Percentiles rank a stretch among this genome's conserved stretches.
Conservation (phyloP, 495 filamentous ascomycete genomes). For the Cladorrhinum samala region DNA sequence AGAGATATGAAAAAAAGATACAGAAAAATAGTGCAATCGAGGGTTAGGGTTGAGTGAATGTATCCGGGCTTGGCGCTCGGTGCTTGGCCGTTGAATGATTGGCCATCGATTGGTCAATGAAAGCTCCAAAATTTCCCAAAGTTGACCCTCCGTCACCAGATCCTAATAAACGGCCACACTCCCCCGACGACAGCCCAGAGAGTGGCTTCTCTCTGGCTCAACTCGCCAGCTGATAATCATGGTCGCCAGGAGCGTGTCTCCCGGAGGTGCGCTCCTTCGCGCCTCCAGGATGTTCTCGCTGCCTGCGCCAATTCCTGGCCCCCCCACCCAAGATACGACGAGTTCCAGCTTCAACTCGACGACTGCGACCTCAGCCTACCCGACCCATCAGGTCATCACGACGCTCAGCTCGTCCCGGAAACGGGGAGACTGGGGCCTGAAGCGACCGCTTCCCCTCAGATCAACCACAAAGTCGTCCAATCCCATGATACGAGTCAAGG, state of each 20-base stretch:
- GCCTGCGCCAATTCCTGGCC: conserved; percentile 44
- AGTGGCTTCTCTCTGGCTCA: conserved; percentile 7
- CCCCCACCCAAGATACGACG: conserved; percentile 26
- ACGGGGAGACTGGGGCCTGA: conserved; percentile 91
- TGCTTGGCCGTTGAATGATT: background rate
- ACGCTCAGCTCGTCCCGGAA: conserved; percentile 68
- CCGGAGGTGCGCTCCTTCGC: conserved; percentile 54
- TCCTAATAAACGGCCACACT: conserved; percentile 2
- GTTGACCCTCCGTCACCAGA: too few relatives aligned
- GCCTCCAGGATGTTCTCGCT: conserved; percentile 54
- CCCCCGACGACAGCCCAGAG: conserved; percentile 1
- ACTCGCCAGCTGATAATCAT: conserved; percentile 13
- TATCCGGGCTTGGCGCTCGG: too few relatives aligned
- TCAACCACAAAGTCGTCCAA: conserved; percentile 64
- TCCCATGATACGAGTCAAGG: conserved; percentile 62
- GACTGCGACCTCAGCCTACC: conserved; percentile 68
- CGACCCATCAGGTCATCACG: conserved; percentile 78
- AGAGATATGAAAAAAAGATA: conserved; percentile 6
- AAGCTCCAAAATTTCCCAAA: background rate
- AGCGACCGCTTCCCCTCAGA: conserved; percentile 71
- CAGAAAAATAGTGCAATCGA: background rate
- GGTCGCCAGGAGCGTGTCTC: conserved; percentile 42
- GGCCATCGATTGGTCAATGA: background rate
- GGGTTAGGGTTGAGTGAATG: background rate
- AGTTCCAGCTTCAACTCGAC: conserved; percentile 46